Evolutionary conservation across 2,329 filamentous ascomycete species (phyloP).

Genomic region (Pseudocercospora fijiensis): DNA sequence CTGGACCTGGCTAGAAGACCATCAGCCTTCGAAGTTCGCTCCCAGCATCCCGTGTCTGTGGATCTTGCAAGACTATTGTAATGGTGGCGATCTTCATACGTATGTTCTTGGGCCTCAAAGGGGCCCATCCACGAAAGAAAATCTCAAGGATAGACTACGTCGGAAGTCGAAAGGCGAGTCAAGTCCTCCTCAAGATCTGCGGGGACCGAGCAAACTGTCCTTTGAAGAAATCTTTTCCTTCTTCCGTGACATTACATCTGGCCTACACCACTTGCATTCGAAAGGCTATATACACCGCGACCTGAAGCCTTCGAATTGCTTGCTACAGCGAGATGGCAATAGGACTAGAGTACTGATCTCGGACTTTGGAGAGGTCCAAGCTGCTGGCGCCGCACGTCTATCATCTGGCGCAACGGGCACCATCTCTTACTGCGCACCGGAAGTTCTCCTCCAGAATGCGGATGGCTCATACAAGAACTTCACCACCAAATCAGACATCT

Average conservation of each 20-base stretch:
- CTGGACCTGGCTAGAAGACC: slow-evolving; percentile 95
- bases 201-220: slow-evolving; percentile 57
- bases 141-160: slow-evolving; percentile 83
- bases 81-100: slow-evolving; percentile 82
- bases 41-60: slow-evolving; percentile 93
- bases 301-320: slow-evolving; percentile 92
- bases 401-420: slow-evolving; percentile 94
- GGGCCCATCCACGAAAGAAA: slow-evolving; percentile 69
- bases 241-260: slow-evolving; percentile 92
- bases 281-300: slow-evolving; percentile 96
- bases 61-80: slow-evolving; percentile 97
- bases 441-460: slow-evolving; percentile 69
- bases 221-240: slow-evolving; percentile 96
- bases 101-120: slow-evolving; percentile 77
- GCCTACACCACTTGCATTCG: slow-evolving; percentile 81
- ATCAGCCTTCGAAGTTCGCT: slow-evolving; percentile 76
- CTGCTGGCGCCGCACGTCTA: slow-evolving; percentile 74
- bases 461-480: slow-evolving; percentile 84
- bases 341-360: slow-evolving; percentile 83
- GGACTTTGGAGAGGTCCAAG: slow-evolving; percentile 95
- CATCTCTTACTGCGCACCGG: slow-evolving; percentile 91
- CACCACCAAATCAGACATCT: slow-evolving; percentile 96
- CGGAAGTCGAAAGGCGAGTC: slow-evolving; percentile 75
- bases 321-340: slow-evolving; percentile 70
- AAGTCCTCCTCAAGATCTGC: slow-evolving; percentile 59